These are phyloP conservation scores for Cyberlindnera maritima DNA, from an alignment of 805 yeast species.

Conservation along the genomic window DNA sequence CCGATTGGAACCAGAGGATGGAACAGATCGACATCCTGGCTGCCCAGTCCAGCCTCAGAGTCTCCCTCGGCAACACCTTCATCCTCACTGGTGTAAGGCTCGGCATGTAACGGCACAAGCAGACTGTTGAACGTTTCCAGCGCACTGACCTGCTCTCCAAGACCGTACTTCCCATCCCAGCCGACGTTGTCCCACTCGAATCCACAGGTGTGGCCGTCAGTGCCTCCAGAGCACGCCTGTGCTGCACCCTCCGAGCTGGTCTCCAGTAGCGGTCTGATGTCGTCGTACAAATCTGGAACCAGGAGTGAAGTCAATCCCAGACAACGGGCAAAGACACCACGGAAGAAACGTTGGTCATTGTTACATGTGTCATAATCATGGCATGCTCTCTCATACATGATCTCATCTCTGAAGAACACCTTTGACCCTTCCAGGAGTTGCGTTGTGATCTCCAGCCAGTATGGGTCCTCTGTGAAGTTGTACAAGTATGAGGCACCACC, in stretches of 20 bases:
- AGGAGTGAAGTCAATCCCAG: slow-evolving; percentile 56
- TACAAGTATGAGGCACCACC: slow-evolving; percentile 72
- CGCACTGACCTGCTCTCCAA: slow-evolving; percentile 78
- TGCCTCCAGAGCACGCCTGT: slow-evolving; percentile 67
- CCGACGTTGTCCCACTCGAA: slow-evolving; percentile 54
- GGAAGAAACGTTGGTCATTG: slow-evolving; percentile 74
- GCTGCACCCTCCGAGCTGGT: slow-evolving; percentile 69
- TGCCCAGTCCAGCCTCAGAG: slow-evolving; percentile 45
- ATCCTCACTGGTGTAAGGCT: slow-evolving; percentile 47
- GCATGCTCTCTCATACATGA: slow-evolving; percentile 66
- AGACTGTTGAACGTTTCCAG: slow-evolving; percentile 56
- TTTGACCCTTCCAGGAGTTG: slow-evolving; percentile 44
- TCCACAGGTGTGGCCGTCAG: slow-evolving; percentile 76
- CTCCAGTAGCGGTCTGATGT: slow-evolving; percentile 40
- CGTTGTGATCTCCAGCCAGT: slow-evolving; percentile 49
- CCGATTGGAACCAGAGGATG: slow-evolving; percentile 44
- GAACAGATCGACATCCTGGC: slow-evolving; percentile 34
- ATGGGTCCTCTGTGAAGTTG: slow-evolving; percentile 50
- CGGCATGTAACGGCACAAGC: slow-evolving; percentile 39
- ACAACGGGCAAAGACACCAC: slow-evolving; percentile 64
- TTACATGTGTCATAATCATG: slow-evolving; percentile 51
- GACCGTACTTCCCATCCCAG: slow-evolving; percentile 67
- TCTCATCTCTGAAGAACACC: slow-evolving; percentile 44
- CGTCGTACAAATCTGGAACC: slow-evolving; percentile 46
- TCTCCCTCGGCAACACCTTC: slow-evolving; percentile 57